phyloP scores from a whole-genome alignment of 306 rosid genomes.

The Rubus idaeus region DNA sequence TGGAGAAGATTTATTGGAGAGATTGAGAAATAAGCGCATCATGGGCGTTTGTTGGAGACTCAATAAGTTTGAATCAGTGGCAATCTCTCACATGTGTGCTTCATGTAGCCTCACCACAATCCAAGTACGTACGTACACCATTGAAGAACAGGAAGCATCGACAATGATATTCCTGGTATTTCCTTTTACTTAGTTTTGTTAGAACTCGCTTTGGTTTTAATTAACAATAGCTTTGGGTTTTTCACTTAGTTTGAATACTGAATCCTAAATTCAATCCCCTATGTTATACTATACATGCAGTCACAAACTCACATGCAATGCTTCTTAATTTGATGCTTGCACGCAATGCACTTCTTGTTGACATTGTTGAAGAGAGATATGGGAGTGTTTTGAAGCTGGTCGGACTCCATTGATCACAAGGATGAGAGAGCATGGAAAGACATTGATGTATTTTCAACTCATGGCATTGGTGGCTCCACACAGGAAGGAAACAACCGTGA shows the following conservation, averaged over 20 bases:
- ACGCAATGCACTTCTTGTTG: slow-evolving; percentile 28
- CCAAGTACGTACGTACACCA: not conserved
- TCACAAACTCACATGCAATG: too few relatives aligned
- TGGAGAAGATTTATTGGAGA: slow-evolving; percentile 26
- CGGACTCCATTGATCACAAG: slow-evolving; percentile 5
- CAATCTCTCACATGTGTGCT: slow-evolving; percentile 41
- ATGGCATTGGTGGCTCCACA: slow-evolving; percentile 42
- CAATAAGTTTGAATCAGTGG: slow-evolving; percentile 42
- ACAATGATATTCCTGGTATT: slow-evolving; percentile 31
- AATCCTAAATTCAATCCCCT: not conserved
- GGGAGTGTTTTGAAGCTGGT: slow-evolving; percentile 34
- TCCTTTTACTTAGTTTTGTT: not conserved
- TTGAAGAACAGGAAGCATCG: not conserved
- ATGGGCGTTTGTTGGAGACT: slow-evolving; percentile 42
- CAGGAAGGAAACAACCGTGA: slow-evolving; percentile 27
- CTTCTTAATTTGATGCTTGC: slow-evolving; percentile 30
- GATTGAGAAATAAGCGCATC: slow-evolving; percentile 22
- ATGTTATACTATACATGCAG: slow-evolving; percentile 17
- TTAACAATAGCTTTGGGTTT: not conserved
- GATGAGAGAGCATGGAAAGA: slow-evolving; percentile 22
- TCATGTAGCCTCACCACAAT: slow-evolving; percentile 14
- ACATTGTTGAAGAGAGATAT: not conserved
- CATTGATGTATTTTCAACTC: slow-evolving; percentile 31
- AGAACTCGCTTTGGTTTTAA: too few relatives aligned
- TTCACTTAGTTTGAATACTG: not conserved